A percentile compares a stretch with the other conserved stretches of the same genome.
These are phyloP conservation scores for Rhynchospora breviuscula DNA, from an alignment of 176 grass and related monocot species.

Conservation along the genomic window DNA sequence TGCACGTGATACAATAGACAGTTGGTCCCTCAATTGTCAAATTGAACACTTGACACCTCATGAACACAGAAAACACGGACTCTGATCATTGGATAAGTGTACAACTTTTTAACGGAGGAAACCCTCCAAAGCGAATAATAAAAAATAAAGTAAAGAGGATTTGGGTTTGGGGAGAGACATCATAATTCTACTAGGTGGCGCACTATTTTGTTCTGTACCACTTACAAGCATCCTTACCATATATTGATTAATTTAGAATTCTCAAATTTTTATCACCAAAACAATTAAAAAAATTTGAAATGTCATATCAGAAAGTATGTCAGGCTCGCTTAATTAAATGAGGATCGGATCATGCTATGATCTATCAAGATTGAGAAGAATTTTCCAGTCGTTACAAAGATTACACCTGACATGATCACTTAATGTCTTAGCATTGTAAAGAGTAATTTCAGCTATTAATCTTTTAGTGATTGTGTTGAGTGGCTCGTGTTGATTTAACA, in stretches of 20 bases:
- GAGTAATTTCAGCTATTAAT: not conserved
- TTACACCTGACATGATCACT: not conserved
- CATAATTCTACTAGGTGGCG: not conserved
- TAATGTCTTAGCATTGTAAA: not conserved
- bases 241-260: not conserved
- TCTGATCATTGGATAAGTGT: not conserved
- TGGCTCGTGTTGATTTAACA: not conserved
- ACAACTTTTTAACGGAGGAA: not conserved
- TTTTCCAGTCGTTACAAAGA: not conserved
- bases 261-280: not conserved
- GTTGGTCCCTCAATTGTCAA: not conserved
- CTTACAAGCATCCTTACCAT: not conserved
- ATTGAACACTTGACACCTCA: not conserved
- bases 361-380: not conserved
- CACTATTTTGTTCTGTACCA: constrained; percentile 19
- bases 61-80: not conserved
- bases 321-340: not conserved
- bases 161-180: not conserved
- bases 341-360: not conserved
- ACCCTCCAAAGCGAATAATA: not conserved
- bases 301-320: not conserved
- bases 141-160: not conserved
- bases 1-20: constrained; percentile 5
- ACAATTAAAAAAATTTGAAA: not conserved
- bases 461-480: not conserved